phyloP scores from a whole-genome alignment of 2,329 filamentous ascomycete species.

The Botrytis squamosa region DNA sequence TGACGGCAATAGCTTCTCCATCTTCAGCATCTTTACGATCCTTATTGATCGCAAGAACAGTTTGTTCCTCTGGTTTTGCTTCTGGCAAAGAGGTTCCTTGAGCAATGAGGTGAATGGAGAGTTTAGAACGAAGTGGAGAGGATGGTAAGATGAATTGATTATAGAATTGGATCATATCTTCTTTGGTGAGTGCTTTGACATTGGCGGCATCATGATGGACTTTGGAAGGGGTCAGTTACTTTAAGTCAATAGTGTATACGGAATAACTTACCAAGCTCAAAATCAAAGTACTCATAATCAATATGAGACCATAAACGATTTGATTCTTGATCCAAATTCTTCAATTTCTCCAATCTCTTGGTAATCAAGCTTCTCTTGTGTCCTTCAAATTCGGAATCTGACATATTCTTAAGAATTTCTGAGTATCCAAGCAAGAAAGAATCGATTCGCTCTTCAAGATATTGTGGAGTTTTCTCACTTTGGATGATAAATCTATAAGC shows the following conservation, averaged over 20 bases:
- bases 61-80: slow-evolving; percentile 41
- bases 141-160: slow-evolving; percentile 70
- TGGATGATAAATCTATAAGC: slow-evolving; percentile 91
- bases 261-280: slow-evolving; percentile 67
- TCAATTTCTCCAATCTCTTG: slow-evolving; percentile 84
- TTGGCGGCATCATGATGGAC: slow-evolving; percentile 65
- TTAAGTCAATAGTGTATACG: slow-evolving; percentile 14
- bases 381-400: slow-evolving; percentile 78
- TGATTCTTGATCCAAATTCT: slow-evolving; percentile 86
- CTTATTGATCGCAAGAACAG: slow-evolving; percentile 35
- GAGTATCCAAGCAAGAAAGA: slow-evolving; percentile 72
- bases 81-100: slow-evolving; percentile 52
- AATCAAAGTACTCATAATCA: slow-evolving; percentile 82
- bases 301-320: slow-evolving; percentile 83
- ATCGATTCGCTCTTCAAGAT: slow-evolving; percentile 85
- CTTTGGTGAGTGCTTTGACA: slow-evolving; percentile 73
- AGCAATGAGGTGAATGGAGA: slow-evolving; percentile 80
- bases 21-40: slow-evolving; percentile 38
- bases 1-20: slow-evolving; percentile 23
- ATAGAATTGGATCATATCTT: slow-evolving; percentile 79
- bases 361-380: slow-evolving; percentile 89
- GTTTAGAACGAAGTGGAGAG: slow-evolving; percentile 73
- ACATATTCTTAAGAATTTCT: slow-evolving; percentile 70
- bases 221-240: slow-evolving; percentile 18
- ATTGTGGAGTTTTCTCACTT: slow-evolving; percentile 80